A percentile compares a stretch with the other conserved stretches of the same genome.
Evolutionary conservation across 1,284 basidiomycete species (phyloP).

Genomic region (Cutaneotrichosporon sp.): DNA sequence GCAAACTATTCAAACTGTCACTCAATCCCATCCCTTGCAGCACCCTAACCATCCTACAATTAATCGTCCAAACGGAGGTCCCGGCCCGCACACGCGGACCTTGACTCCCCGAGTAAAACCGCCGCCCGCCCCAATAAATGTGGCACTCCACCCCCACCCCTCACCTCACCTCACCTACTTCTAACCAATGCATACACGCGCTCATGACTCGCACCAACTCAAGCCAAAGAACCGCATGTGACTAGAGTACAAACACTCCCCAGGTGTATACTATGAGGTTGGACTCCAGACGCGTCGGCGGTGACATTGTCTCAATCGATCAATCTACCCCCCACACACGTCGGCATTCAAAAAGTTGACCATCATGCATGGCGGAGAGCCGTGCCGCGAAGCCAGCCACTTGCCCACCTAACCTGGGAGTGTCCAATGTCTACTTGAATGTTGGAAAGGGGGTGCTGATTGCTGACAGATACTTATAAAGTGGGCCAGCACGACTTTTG

Average conservation of each 20-base stretch:
- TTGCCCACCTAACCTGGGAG: not conserved
- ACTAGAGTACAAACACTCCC: not conserved
- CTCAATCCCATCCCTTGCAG: too few species aligned
- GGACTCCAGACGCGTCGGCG: not conserved
- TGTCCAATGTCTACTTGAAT: not conserved
- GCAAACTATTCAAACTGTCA: not conserved
- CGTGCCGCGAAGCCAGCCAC: not conserved
- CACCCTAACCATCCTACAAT: too few species aligned
- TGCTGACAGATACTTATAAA: not conserved
- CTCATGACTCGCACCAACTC: not conserved
- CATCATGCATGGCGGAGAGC: not conserved
- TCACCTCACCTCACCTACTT: too few species aligned
- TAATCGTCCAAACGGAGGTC: not conserved
- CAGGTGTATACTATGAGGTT: not conserved
- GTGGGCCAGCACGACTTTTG: slow-evolving; percentile 3
- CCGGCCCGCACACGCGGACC: slow-evolving; percentile 3
- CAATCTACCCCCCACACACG: not conserved
- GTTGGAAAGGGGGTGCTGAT: not conserved
- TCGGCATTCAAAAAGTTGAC: not conserved
- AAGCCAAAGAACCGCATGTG: not conserved
- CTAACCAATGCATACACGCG: slow-evolving; percentile 6
- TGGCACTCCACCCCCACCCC: slow-evolving; percentile 10
- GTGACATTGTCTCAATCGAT: not conserved
- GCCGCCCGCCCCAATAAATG: slow-evolving; percentile 16
- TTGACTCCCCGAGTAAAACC: slow-evolving; percentile 21